These are phyloP conservation scores for Scedosporium minutisporum DNA, from an alignment of 2,329 filamentous ascomycete species.

Conservation along the genomic window DNA sequence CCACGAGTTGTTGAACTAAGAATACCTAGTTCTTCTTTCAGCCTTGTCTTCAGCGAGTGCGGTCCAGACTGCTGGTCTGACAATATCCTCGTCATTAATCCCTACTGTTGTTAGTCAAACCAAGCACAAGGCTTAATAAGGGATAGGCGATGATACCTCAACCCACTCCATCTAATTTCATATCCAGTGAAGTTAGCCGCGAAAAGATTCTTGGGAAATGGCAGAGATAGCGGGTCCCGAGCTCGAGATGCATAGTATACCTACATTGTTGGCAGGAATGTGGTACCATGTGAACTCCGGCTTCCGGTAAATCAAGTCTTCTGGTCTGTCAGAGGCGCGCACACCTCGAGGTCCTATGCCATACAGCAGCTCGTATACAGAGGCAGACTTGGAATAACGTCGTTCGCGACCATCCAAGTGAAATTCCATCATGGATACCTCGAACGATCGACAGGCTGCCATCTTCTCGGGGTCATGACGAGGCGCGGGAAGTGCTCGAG, in stretches of 20 bases:
- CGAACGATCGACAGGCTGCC: conserved; percentile 2
- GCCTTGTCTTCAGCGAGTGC: not conserved
- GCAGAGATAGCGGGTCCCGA: no score
- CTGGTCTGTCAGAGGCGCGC: not conserved
- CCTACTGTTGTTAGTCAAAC: not conserved
- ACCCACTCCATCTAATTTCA: not conserved
- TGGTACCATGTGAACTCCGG: conserved; percentile 11
- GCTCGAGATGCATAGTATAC: not conserved
- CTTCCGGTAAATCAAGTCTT: not conserved
- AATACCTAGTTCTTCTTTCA: conserved; percentile 6
- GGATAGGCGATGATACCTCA: not conserved
- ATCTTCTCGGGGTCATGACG: not conserved
- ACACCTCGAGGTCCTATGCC: not conserved
- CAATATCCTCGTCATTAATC: conserved; percentile 5
- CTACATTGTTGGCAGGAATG: conserved; percentile 9
- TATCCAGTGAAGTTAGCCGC: not conserved
- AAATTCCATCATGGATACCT: not conserved
- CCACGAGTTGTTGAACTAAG: conserved; percentile 1
- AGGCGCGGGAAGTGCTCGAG: not conserved
- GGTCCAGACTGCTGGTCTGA: conserved; percentile 2
- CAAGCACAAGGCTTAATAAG: not conserved
- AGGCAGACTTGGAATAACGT: not conserved
- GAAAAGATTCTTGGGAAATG: not conserved
- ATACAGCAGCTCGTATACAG: not conserved
- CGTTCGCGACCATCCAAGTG: not conserved